These are phyloP conservation scores for Malassezia pachydermatis DNA, from an alignment of 1,284 basidiomycete species.

Conservation along the genomic window DNA sequence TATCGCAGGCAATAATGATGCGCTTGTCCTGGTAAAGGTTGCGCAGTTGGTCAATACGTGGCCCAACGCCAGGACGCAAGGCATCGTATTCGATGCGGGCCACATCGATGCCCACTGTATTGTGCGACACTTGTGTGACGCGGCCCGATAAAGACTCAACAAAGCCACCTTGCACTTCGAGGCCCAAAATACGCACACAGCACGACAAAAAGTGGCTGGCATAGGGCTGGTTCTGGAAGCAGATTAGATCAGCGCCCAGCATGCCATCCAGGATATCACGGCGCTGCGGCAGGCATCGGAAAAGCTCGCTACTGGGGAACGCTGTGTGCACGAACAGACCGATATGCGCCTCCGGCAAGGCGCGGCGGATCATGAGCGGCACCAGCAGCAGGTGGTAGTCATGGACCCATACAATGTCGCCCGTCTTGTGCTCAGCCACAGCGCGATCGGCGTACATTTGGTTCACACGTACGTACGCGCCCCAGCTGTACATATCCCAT, in stretches of 20 bases:
- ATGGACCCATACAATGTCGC: conserved; percentile 61
- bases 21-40: conserved; percentile 90
- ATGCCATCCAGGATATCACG: conserved; percentile 93
- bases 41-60: conserved; percentile 75
- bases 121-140: conserved; percentile 73
- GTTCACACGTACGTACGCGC: conserved; percentile 74
- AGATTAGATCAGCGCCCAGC: conserved; percentile 90
- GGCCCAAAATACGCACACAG: conserved; percentile 90
- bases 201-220: conserved; percentile 87
- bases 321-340: conserved; percentile 95
- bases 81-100: conserved; percentile 75
- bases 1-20: conserved; percentile 97
- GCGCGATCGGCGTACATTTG: conserved; percentile 71
- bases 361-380: conserved; percentile 70
- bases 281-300: conserved; percentile 73
- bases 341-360: conserved; percentile 63
- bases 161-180: conserved; percentile 65
- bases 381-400: conserved; percentile 77
- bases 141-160: conserved; percentile 86
- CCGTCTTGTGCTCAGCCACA: conserved; percentile 65
- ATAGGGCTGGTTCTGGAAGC: conserved; percentile 95
- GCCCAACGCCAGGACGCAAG: conserved; percentile 67
- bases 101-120: conserved; percentile 94
- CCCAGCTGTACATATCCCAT: conserved; percentile 68
- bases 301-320: conserved; percentile 92